Conservation (phyloP, 345 rosid genomes). For the Hibiscus trionum region DNA sequence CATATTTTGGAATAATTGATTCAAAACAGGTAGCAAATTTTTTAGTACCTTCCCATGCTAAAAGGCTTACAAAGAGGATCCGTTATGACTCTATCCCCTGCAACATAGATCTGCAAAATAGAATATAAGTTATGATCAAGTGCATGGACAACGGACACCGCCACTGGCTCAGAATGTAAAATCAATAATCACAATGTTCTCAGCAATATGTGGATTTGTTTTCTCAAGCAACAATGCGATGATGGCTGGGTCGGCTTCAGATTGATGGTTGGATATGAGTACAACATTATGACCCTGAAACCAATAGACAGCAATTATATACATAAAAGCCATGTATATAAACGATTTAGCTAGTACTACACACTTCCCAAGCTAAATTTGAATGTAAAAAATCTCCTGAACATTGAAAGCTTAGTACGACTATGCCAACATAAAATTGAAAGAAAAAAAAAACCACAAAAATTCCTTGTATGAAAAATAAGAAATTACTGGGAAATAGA, state of each 20-base stretch:
- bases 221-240: slow-evolving; percentile 82
- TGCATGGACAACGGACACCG: slow-evolving; percentile 1
- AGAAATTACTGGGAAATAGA: not conserved
- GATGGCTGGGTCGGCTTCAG: slow-evolving; percentile 92
- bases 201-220: slow-evolving; percentile 51
- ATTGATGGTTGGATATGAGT: slow-evolving; percentile 92
- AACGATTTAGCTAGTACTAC: not conserved
- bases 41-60: slow-evolving; percentile 89
- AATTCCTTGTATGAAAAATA: not conserved
- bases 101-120: slow-evolving; percentile 66
- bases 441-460: slow-evolving; percentile 1
- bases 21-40: not conserved
- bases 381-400: not conserved
- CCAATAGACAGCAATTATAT: slow-evolving; percentile 9
- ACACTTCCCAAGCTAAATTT: not conserved
- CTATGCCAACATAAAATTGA: not conserved
- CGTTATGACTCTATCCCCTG: slow-evolving; percentile 93
- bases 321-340: slow-evolving; percentile 1
- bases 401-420: not conserved
- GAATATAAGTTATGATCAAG: slow-evolving; percentile 15
- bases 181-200: slow-evolving; percentile 51
- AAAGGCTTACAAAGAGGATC: slow-evolving; percentile 99
- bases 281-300: slow-evolving; percentile 87
- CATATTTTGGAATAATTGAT: slow-evolving; percentile 22
- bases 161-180: slow-evolving; percentile 15